Evolutionary conservation across 1,139 yeast genomes (phyloP).

Genomic region (Yamadazyma taylorii): DNA sequence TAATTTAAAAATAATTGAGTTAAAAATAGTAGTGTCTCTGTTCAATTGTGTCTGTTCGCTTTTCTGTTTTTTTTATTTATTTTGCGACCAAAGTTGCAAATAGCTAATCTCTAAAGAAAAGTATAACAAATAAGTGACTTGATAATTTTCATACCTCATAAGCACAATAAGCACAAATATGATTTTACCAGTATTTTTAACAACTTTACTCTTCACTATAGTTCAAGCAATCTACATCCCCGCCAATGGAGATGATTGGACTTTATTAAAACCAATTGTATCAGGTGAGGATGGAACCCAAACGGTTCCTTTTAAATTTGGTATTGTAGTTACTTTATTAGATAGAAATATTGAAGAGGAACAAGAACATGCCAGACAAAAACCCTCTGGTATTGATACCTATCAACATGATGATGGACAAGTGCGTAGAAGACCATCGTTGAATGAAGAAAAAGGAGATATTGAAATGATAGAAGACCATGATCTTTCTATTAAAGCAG

Average conservation of each 20-base stretch:
- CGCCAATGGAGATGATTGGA: conserved; percentile 38
- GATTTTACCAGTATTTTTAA: conserved; percentile 6
- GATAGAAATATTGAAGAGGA: too few relatives aligned
- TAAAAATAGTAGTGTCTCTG: too few relatives aligned
- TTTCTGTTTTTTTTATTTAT: too few relatives aligned
- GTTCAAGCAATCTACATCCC: conserved; percentile 26
- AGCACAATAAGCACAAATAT: too few relatives aligned
- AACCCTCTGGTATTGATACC: conserved; percentile 10
- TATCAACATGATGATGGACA: conserved; percentile 34
- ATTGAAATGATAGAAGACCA: conserved; percentile 9
- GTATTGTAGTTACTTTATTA: conserved; percentile 34
- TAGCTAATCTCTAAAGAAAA: too few relatives aligned
- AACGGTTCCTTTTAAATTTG: conserved; percentile 34
- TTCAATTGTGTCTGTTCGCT: neutral
- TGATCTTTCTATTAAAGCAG: conserved; percentile 24
- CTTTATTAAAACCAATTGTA: conserved; percentile 26
- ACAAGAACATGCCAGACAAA: too few relatives aligned
- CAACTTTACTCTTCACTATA: conserved; percentile 3
- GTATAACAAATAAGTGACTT: too few relatives aligned
- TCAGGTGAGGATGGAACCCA: conserved; percentile 21
- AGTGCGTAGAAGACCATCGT: conserved; percentile 22
- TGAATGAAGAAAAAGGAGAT: conserved; percentile 5
- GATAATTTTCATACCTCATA: too few relatives aligned
- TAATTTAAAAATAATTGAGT: too few relatives aligned
- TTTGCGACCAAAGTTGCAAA: too few relatives aligned